Conservation (phyloP, 768 basidiomycete species). For the Russula abietina region DNA sequence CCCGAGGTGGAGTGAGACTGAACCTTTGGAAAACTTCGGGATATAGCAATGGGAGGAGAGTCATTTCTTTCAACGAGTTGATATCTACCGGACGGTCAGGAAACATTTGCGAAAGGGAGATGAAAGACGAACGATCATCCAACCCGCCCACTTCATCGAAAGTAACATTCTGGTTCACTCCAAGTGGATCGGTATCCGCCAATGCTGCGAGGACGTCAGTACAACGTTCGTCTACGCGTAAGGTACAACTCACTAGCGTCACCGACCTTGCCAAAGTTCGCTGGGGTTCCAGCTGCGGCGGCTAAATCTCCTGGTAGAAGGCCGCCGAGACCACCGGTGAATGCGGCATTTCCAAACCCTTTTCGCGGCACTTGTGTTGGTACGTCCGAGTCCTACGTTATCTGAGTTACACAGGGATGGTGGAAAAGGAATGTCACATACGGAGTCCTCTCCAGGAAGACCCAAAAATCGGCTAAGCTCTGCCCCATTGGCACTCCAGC, state of each 20-base stretch:
- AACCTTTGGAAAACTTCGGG: constrained; percentile 96
- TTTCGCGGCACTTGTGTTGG: constrained; percentile 66
- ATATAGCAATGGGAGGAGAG: constrained; percentile 87
- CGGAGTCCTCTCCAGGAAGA: constrained; percentile 66
- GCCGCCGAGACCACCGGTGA: constrained; percentile 47
- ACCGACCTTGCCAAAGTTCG: constrained; percentile 79
- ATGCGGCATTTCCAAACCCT: constrained; percentile 44
- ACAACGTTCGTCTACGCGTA: constrained; percentile 15
- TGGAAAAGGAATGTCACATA: constrained; percentile 22
- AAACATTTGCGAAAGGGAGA: constrained; percentile 3
- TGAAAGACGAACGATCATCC: constrained; percentile 66
- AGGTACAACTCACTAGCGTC: constrained; percentile 52
- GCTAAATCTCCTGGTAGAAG: constrained; percentile 60
- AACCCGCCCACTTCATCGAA: constrained; percentile 97
- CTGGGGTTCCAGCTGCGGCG: constrained; percentile 68
- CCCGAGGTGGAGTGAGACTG: constrained; percentile 89
- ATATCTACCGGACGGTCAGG: constrained; percentile 55
- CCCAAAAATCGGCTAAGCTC: constrained; percentile 77
- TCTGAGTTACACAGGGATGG: not conserved
- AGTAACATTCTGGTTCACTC: constrained; percentile 87
- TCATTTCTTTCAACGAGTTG: constrained; percentile 97
- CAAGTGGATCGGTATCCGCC: constrained; percentile 93
- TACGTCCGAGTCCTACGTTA: constrained; percentile 61
- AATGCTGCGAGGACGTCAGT: constrained; percentile 45
- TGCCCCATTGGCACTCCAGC: constrained; percentile 76